Conservation (phyloP, 106 monocot species). For the Platanthera guangdongensis region DNA sequence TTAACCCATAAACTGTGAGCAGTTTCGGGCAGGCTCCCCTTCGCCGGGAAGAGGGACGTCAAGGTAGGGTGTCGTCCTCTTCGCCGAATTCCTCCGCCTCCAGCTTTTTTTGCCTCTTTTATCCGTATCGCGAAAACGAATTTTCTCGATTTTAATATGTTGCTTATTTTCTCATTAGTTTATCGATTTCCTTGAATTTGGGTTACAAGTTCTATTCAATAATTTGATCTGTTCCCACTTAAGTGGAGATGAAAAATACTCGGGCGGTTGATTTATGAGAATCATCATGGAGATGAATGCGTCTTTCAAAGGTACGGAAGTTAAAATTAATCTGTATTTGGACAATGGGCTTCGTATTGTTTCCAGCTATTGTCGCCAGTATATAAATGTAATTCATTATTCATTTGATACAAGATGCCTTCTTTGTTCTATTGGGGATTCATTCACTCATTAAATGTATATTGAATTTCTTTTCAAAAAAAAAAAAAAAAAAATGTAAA, state of each 20-base stretch:
- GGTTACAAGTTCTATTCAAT: neutral
- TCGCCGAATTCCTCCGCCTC: neutral
- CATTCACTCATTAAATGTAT: neutral
- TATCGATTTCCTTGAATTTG: neutral
- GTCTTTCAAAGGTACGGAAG: neutral
- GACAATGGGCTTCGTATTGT: neutral
- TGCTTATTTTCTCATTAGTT: neutral
- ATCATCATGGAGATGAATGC: neutral
- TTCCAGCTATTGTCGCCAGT: neutral
- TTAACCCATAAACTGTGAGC: too few relatives aligned
- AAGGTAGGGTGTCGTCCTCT: neutral
- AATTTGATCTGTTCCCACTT: neutral
- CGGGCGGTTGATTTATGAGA: neutral
- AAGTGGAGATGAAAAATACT: neutral
- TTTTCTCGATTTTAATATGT: neutral
- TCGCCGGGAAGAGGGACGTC: too few relatives aligned
- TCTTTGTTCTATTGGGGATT: neutral
- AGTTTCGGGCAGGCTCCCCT: too few relatives aligned
- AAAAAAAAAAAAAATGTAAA: too few relatives aligned
- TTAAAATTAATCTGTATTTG: neutral
- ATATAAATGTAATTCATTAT: neutral
- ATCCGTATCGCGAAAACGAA: neutral
- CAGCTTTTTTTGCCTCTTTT: neutral
- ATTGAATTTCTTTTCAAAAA: neutral
- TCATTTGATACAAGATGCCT: neutral